A percentile compares a stretch with the other conserved stretches of the same genome.
Conservation (phyloP, 306 rosid genomes). For the Cucurbita argyrosperma region DNA sequence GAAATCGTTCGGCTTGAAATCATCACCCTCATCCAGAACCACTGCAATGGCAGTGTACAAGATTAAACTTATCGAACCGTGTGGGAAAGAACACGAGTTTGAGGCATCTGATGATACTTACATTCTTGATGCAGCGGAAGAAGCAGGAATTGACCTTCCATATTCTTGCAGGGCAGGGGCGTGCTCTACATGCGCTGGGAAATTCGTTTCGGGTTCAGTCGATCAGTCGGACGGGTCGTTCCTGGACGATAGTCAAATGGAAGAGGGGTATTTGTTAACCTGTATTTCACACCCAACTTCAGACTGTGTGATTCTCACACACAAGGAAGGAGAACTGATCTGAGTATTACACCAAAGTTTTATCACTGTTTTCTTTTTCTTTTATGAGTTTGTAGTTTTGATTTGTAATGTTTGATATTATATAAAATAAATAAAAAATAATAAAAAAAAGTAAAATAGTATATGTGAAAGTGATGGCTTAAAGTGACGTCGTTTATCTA, state of each 20-base stretch:
- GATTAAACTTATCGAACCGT: constrained; percentile 53
- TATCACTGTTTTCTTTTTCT: not conserved
- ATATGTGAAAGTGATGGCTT: not conserved
- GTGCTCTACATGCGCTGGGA: constrained; percentile 73
- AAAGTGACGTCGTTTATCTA: too few relatives aligned
- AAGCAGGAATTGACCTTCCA: constrained; percentile 63
- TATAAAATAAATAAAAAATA: not conserved
- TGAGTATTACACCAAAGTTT: constrained; percentile 15
- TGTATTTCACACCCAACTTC: constrained; percentile 64
- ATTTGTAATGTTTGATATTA: not conserved
- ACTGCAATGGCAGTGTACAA: constrained; percentile 58
- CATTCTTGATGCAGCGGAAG: constrained; percentile 70
- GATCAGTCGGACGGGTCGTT: constrained; percentile 74
- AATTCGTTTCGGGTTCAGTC: constrained; percentile 39
- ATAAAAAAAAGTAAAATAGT: too few relatives aligned
- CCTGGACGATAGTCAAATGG: constrained; percentile 53
- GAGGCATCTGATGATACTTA: constrained; percentile 58
- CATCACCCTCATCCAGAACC: constrained; percentile 28
- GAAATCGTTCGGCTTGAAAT: constrained; percentile 44
- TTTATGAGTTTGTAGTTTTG: not conserved
- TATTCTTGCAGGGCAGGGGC: constrained; percentile 88
- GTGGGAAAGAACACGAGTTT: constrained; percentile 45
- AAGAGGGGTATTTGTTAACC: constrained; percentile 41
- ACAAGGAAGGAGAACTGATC: constrained; percentile 60
- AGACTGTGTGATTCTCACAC: constrained; percentile 62